phyloP scores from a whole-genome alignment of 768 basidiomycete species.

The Gloeostereum incarnatum region DNA sequence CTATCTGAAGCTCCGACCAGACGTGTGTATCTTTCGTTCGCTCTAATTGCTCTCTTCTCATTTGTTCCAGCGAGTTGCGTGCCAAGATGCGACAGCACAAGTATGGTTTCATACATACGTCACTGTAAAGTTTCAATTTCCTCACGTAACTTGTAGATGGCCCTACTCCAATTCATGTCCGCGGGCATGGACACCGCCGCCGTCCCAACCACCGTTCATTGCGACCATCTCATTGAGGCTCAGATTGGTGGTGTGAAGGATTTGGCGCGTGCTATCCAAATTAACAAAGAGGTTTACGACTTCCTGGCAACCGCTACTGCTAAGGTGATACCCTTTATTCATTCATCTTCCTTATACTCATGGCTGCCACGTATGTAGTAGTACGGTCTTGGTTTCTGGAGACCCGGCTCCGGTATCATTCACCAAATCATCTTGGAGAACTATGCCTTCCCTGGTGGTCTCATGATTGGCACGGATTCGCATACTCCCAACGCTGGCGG shows the following conservation, averaged over 20 bases:
- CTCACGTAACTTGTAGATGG: conserved; percentile 61
- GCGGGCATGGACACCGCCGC: conserved; percentile 97
- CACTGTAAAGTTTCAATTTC: conserved; percentile 1
- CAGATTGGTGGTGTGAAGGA: conserved; percentile 92
- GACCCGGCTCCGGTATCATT: conserved; percentile 97
- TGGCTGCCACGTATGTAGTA: no score
- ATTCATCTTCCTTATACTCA: no score
- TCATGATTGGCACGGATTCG: conserved; percentile 99
- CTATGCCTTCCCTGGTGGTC: conserved; percentile 97
- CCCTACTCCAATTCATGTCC: conserved; percentile 99
- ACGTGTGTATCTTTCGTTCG: conserved; percentile 47
- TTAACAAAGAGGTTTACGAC: conserved; percentile 99
- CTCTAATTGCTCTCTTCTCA: neutral
- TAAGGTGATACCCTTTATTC: conserved; percentile 45
- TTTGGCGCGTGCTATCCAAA: conserved; percentile 82
- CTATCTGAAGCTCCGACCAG: conserved; percentile 96
- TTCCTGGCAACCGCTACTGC: conserved; percentile 97
- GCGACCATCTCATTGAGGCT: conserved; percentile 98
- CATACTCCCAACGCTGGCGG: conserved; percentile 99
- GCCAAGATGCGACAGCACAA: conserved; percentile 88
- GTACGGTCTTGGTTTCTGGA: conserved; percentile 99
- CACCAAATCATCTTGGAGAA: conserved; percentile 99
- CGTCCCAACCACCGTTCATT: conserved; percentile 97
- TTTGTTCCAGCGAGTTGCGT: conserved; percentile 63
- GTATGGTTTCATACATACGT: conserved; percentile 25